Base-by-base conservation (phyloP, 2,329 filamentous ascomycete genomes). In the Curvularia lunata region DNA sequence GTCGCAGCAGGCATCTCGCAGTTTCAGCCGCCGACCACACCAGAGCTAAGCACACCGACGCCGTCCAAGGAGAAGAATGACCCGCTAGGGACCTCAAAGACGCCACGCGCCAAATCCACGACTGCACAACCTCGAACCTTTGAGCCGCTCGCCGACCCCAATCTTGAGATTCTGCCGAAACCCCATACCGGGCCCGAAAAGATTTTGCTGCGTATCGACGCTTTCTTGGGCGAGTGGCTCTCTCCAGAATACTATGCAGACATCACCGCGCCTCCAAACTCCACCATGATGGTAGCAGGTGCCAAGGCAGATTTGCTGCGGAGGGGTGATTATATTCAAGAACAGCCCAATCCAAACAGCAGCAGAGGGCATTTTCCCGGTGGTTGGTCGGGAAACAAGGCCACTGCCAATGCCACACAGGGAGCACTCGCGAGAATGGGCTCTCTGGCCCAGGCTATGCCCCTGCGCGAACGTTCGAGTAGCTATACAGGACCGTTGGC, bases 141-240 rank as follows among this genome's bases (percentile, higher is more conserved):
- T 9, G 74, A 79, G 58, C 75, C 77, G 1, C 69, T 72, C 37
- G 66, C 76, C 53, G 75, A 79, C 53, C 70, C 77, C 27, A 74
- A 73, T 18, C 71, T 76, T 38, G 72, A 77, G 19, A 68, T 72
- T 9, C 62, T 66, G 27, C 59, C 74, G 19, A 77, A 74, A 48
- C 67, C 64, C 19, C 70, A 70, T 12, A 70, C 72, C 32, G 75
- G 73, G 5, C 75, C 76, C 27, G 68, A 76, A 25, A 72, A 71
- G 60, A 71, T 73, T 12, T 52, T 74, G 9, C 79, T 99, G 47
- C 89, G 95, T 0, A 84, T 99, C 5, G 95, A 99, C 77, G 90
- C 93, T 0, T 97, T 96, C 72, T 83, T 99, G 0, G 94, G 95
- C 48, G 95, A 99, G 81, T 99, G 95, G 95, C 83, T 98, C 28